Evolutionary conservation across 805 yeast species (phyloP), one percentile per base, ranked within the genome.

Genomic region (Helenozyma baotianmanensis): DNA sequence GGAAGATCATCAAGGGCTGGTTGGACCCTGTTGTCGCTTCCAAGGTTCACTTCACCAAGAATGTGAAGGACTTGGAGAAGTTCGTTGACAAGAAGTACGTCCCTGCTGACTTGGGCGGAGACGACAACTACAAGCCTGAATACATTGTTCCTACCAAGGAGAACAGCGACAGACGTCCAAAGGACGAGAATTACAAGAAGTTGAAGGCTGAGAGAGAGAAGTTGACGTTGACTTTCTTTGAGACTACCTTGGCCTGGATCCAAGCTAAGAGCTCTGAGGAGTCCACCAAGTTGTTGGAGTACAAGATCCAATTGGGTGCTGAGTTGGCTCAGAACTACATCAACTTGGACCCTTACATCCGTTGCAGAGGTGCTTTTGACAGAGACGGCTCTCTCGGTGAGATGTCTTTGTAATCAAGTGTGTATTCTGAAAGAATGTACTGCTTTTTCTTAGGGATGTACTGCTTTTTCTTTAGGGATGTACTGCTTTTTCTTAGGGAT

Each of bases 21-120:
- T 69, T 90, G 40, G 97, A 92, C 56, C 97, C 97, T 2, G 96
- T 85, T 12, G 97, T 90, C 32, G 96, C 96, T 0, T 72, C 90
- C 18, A 90, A 90, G 62, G 84, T 92, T 48, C 74, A 76, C 26
- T 92, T 90, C 62, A 84, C 96, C 17, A 82, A 82, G 53, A 66
- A 64, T 42, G 53, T 65, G 11, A 71, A 76, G 35, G 97, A 92
- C 39, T 61, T 90, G 51, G 71, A 68, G 33, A 72, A 80, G 45
- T 77, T 66, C 54, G 76, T 90, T 28, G 78, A 74, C 30, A 50
- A 58, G 23, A 64, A 74, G 21, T 65, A 74, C 49, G 70, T 92
- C 40, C 89, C 95, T 16, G 62, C 68, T 41, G 75, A 71, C 23
- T 58, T 89, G 42, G 97, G 95, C 12, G 97, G 97, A 25, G 64